A percentile compares a stretch with the other conserved stretches of the same genome.
phyloP scores from a whole-genome alignment of 768 basidiomycete species.

The Rhizopogon rudus region DNA sequence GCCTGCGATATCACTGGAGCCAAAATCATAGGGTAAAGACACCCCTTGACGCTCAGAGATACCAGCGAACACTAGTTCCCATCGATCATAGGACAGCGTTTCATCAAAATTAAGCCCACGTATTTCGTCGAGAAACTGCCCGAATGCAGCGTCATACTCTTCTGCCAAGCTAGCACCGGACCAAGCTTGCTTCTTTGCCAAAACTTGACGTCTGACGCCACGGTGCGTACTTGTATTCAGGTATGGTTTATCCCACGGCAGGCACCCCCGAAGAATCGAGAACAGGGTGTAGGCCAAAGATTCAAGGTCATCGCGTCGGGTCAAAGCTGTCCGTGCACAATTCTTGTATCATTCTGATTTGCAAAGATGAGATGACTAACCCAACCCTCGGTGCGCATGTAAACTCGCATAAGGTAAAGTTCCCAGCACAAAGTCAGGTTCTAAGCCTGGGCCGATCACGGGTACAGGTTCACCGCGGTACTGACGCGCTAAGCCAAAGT shows the following conservation, averaged over 20 bases:
- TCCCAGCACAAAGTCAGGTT: slow-evolving; percentile 19
- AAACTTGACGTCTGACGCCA: not conserved
- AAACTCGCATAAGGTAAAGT: slow-evolving; percentile 29
- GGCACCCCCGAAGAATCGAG: not conserved
- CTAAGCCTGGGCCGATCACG: slow-evolving; percentile 18
- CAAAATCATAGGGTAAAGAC: not conserved
- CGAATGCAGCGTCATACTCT: not conserved
- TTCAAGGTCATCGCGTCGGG: not conserved
- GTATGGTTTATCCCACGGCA: not conserved
- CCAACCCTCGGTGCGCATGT: slow-evolving; percentile 18
- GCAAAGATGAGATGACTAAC: not conserved
- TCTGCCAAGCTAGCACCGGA: not conserved
- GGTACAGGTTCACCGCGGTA: not conserved
- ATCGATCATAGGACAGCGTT: not conserved
- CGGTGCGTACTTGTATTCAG: not conserved
- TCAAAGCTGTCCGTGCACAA: not conserved
- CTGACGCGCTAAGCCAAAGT: slow-evolving; percentile 26
- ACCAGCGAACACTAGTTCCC: not conserved
- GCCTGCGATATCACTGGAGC: not conserved
- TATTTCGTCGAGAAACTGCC: not conserved
- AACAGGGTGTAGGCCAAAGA: not conserved
- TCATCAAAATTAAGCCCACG: not conserved
- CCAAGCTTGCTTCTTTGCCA: not conserved
- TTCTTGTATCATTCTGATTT: not conserved
- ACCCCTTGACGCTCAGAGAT: not conserved